phyloP scores from a whole-genome alignment of 495 filamentous ascomycete genomes.

The Evansstolkia leycettana region DNA sequence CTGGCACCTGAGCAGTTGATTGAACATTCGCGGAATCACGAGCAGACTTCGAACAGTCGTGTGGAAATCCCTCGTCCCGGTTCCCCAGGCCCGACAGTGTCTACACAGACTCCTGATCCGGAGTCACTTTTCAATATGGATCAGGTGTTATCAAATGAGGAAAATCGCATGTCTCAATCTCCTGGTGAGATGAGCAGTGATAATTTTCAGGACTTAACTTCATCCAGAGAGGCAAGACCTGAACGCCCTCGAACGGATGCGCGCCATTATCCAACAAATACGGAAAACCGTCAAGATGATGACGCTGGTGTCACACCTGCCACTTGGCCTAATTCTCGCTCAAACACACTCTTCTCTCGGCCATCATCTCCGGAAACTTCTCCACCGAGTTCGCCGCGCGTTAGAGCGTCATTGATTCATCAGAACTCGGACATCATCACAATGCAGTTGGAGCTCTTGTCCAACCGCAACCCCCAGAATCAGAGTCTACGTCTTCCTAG shows the following conservation, averaged over 20 bases:
- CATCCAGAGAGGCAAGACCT: constrained; percentile 15
- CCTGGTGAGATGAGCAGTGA: constrained; percentile 25
- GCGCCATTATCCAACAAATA: constrained; percentile 6
- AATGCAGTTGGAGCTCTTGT: constrained; percentile 33
- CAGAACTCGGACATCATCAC: constrained; percentile 36
- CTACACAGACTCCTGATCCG: constrained; percentile 3
- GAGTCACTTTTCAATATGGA: constrained; percentile 11
- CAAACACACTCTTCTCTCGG: constrained; percentile 32
- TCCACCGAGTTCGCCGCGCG: constrained; percentile 32
- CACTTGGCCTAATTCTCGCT: constrained; percentile 20
- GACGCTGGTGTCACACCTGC: constrained; percentile 6
- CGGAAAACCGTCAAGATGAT: constrained; percentile 4
- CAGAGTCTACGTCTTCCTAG: constrained; percentile 8
- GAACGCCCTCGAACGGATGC: constrained; percentile 7
- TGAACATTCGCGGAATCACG: constrained; percentile 1
- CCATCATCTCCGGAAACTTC: constrained; percentile 29
- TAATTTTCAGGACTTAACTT: constrained; percentile 18
- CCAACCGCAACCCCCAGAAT: constrained; percentile 18
- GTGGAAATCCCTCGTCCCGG: background rate
- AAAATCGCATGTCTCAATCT: constrained; percentile 26
- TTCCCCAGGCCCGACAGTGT: constrained; percentile 4
- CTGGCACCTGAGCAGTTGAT: constrained; percentile 2
- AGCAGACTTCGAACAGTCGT: background rate
- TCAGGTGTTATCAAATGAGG: constrained; percentile 22
- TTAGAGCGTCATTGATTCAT: constrained; percentile 33